Evolutionary conservation across 106 monocot genomes (phyloP).

Genomic region (Agapanthus africanus): DNA sequence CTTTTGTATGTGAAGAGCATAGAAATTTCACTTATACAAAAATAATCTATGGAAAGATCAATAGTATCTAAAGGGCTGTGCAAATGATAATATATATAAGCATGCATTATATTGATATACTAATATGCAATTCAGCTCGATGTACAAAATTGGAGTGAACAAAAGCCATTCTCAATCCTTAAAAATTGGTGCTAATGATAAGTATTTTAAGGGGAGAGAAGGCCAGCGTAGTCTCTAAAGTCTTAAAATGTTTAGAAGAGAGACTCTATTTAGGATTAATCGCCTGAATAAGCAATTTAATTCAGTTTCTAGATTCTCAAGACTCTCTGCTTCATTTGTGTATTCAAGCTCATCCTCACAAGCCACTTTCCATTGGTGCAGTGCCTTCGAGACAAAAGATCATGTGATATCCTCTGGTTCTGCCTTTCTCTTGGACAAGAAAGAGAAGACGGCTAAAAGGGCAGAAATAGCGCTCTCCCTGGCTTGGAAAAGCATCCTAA

Average conservation of each 20-base stretch:
- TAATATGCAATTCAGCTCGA: no score
- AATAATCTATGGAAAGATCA: no score
- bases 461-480: slow-evolving; percentile 18
- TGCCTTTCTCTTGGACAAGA: not conserved
- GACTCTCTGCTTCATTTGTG: not conserved
- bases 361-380: slow-evolving; percentile 12
- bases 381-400: slow-evolving; percentile 16
- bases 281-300: slow-evolving; percentile 24
- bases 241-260: slow-evolving; percentile 29
- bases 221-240: not conserved
- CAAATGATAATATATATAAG: no score
- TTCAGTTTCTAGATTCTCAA: slow-evolving; percentile 23
- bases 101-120: no score
- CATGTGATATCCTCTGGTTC: slow-evolving; percentile 18
- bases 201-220: not conserved
- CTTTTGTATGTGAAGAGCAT: no score
- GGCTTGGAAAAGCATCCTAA: slow-evolving; percentile 13
- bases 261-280: slow-evolving; percentile 34
- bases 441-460: not conserved
- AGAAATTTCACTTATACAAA: no score
- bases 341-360: slow-evolving; percentile 8
- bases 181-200: not conserved
- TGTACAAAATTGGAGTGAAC: no score
- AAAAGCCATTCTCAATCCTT: not conserved
- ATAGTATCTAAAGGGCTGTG: no score